Percentiles rank a stretch among this genome's conserved stretches.
These are phyloP conservation scores for Diaporthe aspalathi DNA, from an alignment of 2,329 filamentous ascomycete species.

Conservation along the genomic window DNA sequence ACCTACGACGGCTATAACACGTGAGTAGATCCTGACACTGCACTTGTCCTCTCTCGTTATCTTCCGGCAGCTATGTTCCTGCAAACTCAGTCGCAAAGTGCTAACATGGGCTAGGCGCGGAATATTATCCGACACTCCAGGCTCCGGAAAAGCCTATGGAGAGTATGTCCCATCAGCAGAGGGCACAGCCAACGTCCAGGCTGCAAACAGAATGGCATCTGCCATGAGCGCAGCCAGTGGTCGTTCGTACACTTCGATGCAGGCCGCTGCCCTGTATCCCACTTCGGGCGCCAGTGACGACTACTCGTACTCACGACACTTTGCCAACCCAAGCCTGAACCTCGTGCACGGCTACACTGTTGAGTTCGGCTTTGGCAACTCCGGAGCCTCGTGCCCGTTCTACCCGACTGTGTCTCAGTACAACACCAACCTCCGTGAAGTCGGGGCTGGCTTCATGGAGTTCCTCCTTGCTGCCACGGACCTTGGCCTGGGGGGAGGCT, in stretches of 20 bases:
- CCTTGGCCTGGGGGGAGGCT: constrained; percentile 11
- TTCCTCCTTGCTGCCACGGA: constrained; percentile 24
- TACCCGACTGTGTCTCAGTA: constrained; percentile 59
- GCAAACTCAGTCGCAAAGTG: not conserved
- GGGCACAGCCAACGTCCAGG: constrained; percentile 46
- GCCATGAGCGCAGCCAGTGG: constrained; percentile 55
- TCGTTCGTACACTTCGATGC: constrained; percentile 52
- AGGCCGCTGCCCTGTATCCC: constrained; percentile 57
- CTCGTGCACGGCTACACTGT: constrained; percentile 57
- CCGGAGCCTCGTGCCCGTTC: constrained; percentile 51
- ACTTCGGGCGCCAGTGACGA: constrained; percentile 60
- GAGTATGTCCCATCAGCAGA: constrained; percentile 58
- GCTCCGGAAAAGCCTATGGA: constrained; percentile 50
- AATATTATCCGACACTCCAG: constrained; percentile 52
- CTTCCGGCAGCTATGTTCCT: not conserved
- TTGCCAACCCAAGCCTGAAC: constrained; percentile 49
- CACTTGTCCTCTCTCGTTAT: no score
- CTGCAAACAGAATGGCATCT: constrained; percentile 50
- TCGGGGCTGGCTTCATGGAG: constrained; percentile 61
- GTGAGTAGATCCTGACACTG: constrained; percentile 41
- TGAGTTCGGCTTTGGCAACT: constrained; percentile 57
- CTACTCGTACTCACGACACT: constrained; percentile 59
- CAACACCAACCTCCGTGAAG: constrained; percentile 57
- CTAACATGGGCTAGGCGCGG: constrained; percentile 51
- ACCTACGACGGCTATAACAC: constrained; percentile 56